These are phyloP conservation scores for Talaromyces marneffei DNA, from an alignment of 2,329 filamentous ascomycete species.

Conservation along the genomic window DNA sequence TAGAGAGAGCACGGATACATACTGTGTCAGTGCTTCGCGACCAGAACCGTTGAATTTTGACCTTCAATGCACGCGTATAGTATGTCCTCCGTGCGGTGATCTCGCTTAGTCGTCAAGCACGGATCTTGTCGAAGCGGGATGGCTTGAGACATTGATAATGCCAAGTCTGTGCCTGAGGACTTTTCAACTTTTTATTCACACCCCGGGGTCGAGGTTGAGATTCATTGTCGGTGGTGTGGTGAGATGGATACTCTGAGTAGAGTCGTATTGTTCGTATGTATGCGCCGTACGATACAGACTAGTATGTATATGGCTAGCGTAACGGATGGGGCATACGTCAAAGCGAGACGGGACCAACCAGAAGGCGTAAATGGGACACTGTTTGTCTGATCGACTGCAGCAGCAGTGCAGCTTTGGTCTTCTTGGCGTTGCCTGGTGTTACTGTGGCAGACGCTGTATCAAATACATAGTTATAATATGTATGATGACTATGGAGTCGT, in stretches of 20 bases:
- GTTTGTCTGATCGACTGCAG: not conserved
- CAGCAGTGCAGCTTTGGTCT: too few species aligned
- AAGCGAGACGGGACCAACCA: not conserved
- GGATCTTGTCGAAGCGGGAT: not conserved
- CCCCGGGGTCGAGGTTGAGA: not conserved
- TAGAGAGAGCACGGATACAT: not conserved
- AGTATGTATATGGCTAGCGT: not conserved
- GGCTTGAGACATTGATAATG: not conserved
- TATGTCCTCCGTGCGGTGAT: not conserved
- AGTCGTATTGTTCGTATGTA: not conserved
- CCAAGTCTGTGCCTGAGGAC: not conserved
- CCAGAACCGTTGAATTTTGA: not conserved
- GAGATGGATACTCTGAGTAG: not conserved
- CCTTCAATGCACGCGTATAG: not conserved
- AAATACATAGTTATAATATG: too few species aligned
- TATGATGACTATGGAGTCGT: too few species aligned
- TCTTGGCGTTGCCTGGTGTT: not conserved
- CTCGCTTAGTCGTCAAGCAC: not conserved
- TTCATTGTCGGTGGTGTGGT: not conserved
- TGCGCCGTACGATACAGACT: not conserved
- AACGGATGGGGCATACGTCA: not conserved
- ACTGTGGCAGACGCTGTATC: not conserved
- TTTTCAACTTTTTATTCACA: not conserved
- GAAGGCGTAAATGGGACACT: not conserved
- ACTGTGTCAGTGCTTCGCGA: constrained; percentile 1